Percentiles rank a stretch among this genome's conserved stretches.
These are phyloP conservation scores for Metschnikowia dekortorum DNA, from an alignment of 805 yeast species.

Conservation along the genomic window DNA sequence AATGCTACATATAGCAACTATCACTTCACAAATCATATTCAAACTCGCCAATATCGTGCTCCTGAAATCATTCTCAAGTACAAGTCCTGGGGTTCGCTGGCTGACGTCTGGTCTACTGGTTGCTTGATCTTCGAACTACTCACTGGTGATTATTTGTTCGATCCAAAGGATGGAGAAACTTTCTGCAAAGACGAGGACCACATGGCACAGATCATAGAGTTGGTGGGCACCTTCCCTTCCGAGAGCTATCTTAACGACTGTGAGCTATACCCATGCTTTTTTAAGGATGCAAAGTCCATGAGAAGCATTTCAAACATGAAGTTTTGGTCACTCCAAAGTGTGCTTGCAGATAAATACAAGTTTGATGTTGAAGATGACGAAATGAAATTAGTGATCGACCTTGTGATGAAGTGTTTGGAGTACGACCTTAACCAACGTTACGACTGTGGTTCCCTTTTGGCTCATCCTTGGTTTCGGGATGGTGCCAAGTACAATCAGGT, in stretches of 20 bases:
- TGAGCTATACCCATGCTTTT: constrained; percentile 52
- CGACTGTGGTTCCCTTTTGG: constrained; percentile 51
- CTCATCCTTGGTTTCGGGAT: constrained; percentile 47
- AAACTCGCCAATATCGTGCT: constrained; percentile 87
- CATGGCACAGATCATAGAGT: constrained; percentile 88
- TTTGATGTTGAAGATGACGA: constrained; percentile 36
- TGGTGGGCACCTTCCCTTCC: constrained; percentile 65
- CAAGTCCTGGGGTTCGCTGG: constrained; percentile 83
- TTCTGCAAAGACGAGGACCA: constrained; percentile 93
- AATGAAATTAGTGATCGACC: constrained; percentile 40
- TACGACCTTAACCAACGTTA: constrained; percentile 46
- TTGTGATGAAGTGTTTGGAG: constrained; percentile 47
- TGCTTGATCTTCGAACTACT: constrained; percentile 85
- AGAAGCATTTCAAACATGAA: constrained; percentile 76
- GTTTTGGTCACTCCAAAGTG: constrained; percentile 85
- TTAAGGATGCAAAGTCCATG: constrained; percentile 65
- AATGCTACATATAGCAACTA: constrained; percentile 80
- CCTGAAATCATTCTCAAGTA: constrained; percentile 63
- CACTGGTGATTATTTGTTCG: constrained; percentile 93
- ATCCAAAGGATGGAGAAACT: constrained; percentile 73
- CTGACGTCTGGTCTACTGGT: constrained; percentile 95
- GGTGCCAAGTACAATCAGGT: constrained; percentile 10
- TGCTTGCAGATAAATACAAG: constrained; percentile 80
- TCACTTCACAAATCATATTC: constrained; percentile 86
- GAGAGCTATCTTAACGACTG: constrained; percentile 55